Evolutionary conservation across 495 filamentous ascomycete genomes (phyloP).

Genomic region (Tuber brumale): DNA sequence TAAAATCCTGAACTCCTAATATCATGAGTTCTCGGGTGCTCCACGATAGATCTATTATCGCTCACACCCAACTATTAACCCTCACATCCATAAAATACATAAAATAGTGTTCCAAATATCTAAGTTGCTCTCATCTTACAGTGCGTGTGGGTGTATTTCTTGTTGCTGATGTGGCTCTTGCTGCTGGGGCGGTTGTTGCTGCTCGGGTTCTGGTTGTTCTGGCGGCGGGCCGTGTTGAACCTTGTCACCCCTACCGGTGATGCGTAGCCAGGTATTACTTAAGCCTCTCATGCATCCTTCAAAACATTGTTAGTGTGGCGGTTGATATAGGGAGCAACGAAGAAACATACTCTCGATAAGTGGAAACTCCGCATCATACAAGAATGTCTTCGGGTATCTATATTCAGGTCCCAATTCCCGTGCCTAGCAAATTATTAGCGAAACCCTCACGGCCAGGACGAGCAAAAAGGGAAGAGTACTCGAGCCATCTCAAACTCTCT

Average conservation of each 20-base stretch:
- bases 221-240: neutral
- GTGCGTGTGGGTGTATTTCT: neutral
- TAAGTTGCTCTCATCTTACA: neutral
- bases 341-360: neutral
- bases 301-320: neutral
- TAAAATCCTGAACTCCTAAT: neutral
- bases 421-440: neutral
- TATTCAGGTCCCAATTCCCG: neutral
- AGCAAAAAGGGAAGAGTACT: neutral
- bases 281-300: neutral
- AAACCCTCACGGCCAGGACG: neutral
- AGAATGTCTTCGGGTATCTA: conserved; percentile 1
- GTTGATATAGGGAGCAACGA: neutral
- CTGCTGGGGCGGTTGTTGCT: neutral
- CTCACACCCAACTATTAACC: neutral
- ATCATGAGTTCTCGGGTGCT: neutral
- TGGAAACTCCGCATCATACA: neutral
- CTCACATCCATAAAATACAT: neutral
- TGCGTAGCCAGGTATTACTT: neutral
- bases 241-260: neutral
- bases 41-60: neutral
- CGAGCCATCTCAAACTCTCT: neutral
- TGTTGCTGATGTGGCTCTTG: neutral
- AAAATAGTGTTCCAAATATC: neutral
- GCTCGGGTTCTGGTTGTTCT: neutral